These are phyloP conservation scores for Syncephalis plumigaleata DNA, from an alignment of 371 early-diverging fungal species.

Conservation along the genomic window DNA sequence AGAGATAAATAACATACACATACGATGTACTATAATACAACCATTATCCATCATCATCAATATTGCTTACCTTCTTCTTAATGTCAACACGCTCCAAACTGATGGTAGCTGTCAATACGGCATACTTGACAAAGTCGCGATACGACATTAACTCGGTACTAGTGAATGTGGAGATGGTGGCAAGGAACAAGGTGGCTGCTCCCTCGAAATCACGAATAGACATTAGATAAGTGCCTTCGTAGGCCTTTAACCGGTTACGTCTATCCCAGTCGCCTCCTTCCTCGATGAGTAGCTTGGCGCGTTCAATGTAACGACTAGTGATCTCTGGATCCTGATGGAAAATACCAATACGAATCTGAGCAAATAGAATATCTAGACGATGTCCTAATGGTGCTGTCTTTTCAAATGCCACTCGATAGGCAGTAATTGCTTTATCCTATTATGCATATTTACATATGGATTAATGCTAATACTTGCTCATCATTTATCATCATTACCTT, in stretches of 20 bases:
- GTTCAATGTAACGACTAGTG: slow-evolving; percentile 61
- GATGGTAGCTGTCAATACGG: slow-evolving; percentile 77
- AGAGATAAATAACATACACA: not conserved
- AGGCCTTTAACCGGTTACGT: slow-evolving; percentile 96
- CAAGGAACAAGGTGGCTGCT: slow-evolving; percentile 78
- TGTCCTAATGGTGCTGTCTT: slow-evolving; percentile 82
- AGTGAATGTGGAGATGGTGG: slow-evolving; percentile 94
- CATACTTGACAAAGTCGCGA: slow-evolving; percentile 91
- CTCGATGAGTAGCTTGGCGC: slow-evolving; percentile 75
- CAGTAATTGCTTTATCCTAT: slow-evolving; percentile 70
- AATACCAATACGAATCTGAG: slow-evolving; percentile 85
- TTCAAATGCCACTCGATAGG: slow-evolving; percentile 63
- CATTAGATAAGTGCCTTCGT: slow-evolving; percentile 87
- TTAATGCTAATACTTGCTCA: too few species aligned
- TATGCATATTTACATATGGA: not conserved
- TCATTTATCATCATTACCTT: slow-evolving; percentile 34
- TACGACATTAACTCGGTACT: slow-evolving; percentile 95
- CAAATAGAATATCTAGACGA: slow-evolving; percentile 84
- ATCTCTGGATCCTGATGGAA: slow-evolving; percentile 73
- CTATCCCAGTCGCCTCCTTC: slow-evolving; percentile 99
- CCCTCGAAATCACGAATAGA: slow-evolving; percentile 91
- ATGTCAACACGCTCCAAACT: slow-evolving; percentile 84
- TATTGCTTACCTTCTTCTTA: slow-evolving; percentile 61
- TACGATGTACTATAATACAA: not conserved
- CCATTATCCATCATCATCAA: not conserved